phyloP scores from a whole-genome alignment of 2,329 filamentous ascomycete genomes.

The Didymella exigua region DNA sequence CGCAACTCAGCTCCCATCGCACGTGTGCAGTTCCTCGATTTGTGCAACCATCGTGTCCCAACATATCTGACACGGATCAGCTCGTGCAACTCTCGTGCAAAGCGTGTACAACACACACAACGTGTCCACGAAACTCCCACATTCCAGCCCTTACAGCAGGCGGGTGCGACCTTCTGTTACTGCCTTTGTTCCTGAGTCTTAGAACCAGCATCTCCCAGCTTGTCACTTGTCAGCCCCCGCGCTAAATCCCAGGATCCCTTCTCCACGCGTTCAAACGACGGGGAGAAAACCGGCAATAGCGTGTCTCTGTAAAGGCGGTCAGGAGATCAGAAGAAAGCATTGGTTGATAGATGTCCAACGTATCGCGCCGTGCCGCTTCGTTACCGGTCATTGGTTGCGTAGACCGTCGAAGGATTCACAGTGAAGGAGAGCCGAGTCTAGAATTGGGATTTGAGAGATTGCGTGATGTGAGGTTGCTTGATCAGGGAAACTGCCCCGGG shows the following conservation, averaged over 20 bases:
- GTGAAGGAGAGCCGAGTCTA: slow-evolving; percentile 10
- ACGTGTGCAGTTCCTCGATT: slow-evolving; percentile 1
- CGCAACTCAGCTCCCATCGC: not conserved
- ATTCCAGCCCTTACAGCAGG: slow-evolving; percentile 1
- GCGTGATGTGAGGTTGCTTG: slow-evolving; percentile 8
- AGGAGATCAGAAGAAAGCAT: not conserved
- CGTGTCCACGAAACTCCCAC: not conserved
- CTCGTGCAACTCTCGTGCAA: slow-evolving; percentile 5
- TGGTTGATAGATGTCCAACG: not conserved
- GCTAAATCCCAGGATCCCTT: slow-evolving; percentile 10
- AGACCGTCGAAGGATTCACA: not conserved
- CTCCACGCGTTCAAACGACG: slow-evolving; percentile 7
- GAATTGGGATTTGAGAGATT: slow-evolving; percentile 4
- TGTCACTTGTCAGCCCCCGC: slow-evolving; percentile 14
- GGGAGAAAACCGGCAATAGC: slow-evolving; percentile 1
- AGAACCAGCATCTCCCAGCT: slow-evolving; percentile 14
- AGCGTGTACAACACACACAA: slow-evolving; percentile 4
- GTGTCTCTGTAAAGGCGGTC: not conserved
- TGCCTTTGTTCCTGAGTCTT: slow-evolving; percentile 1
- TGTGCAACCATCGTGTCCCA: slow-evolving; percentile 8
- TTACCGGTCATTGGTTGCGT: slow-evolving; percentile 12
- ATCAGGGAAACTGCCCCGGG: slow-evolving; percentile 12
- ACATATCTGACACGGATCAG: not conserved
- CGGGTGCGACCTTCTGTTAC: slow-evolving; percentile 11
- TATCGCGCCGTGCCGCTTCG: slow-evolving; percentile 16